Evolutionary conservation across 2,329 filamentous ascomycete species (phyloP).

Genomic region (Botrytis paeoniae): DNA sequence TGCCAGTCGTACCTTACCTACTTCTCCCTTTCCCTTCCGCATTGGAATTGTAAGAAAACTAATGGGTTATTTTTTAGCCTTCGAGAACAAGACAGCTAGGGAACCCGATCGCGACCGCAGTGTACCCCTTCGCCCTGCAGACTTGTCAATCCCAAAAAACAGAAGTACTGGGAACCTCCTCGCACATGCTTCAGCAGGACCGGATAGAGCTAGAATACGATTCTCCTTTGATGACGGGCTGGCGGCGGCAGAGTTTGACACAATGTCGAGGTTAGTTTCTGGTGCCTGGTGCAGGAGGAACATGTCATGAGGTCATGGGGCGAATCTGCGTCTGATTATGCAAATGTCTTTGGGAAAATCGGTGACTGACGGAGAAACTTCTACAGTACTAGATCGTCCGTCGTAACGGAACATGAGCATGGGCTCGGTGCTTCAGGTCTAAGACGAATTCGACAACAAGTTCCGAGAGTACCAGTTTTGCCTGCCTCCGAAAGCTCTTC

Average conservation of each 20-base stretch:
- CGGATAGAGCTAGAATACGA: conserved; percentile 56
- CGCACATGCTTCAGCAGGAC: conserved; percentile 40
- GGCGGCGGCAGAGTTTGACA: conserved; percentile 60
- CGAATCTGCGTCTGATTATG: neutral
- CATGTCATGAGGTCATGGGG: conserved; percentile 2
- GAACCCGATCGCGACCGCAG: conserved; percentile 26
- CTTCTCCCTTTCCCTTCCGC: conserved; percentile 9
- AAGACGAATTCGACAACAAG: conserved; percentile 88
- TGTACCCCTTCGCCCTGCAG: conserved; percentile 24
- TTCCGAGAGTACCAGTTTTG: conserved; percentile 63
- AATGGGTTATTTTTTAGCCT: conserved; percentile 26
- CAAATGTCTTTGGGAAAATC: neutral
- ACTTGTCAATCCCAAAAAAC: conserved; percentile 57
- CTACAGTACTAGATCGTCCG: conserved; percentile 61
- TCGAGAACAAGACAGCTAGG: conserved; percentile 28
- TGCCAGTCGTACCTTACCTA: neutral
- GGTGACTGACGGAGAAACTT: conserved; percentile 31
- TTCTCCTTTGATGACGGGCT: conserved; percentile 73
- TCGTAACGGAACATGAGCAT: conserved; percentile 84
- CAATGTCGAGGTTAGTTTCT: conserved; percentile 66
- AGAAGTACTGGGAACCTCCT: conserved; percentile 62
- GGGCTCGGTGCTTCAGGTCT: conserved; percentile 82
- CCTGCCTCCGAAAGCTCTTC: conserved; percentile 64
- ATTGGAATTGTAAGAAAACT: conserved; percentile 18
- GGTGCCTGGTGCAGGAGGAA: neutral